phyloP scores from a whole-genome alignment of 179 eudicot genomes.

The Actinidia polygama region DNA sequence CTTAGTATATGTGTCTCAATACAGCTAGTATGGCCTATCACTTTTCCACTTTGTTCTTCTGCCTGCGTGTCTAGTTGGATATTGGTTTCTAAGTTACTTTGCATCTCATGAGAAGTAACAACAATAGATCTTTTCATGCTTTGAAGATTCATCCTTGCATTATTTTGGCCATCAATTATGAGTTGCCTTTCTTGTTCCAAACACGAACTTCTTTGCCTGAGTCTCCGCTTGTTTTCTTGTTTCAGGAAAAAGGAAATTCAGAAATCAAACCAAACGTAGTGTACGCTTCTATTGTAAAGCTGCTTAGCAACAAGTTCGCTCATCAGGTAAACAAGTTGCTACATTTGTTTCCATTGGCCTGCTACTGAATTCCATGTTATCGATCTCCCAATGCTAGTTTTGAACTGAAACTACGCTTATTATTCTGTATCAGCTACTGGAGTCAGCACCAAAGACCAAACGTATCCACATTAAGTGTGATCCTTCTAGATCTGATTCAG shows the following conservation, averaged over 20 bases:
- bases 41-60: conserved; percentile 12
- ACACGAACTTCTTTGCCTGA: neutral
- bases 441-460: conserved; percentile 68
- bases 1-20: too few relatives aligned
- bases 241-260: conserved; percentile 49
- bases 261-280: conserved; percentile 35
- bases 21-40: conserved; percentile 2
- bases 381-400: neutral
- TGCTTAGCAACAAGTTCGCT: conserved; percentile 68
- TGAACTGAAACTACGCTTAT: conserved; percentile 19
- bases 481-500: conserved; percentile 63
- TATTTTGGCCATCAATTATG: neutral
- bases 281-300: conserved; percentile 57
- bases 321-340: conserved; percentile 57
- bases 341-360: neutral
- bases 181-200: too few relatives aligned
- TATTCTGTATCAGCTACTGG: conserved; percentile 56
- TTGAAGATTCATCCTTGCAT: neutral
- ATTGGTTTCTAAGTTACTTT: conserved; percentile 2
- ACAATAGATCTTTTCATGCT: neutral
- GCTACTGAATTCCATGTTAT: neutral
- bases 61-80: neutral
- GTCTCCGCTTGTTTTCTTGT: conserved; percentile 23
- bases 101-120: neutral
- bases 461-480: conserved; percentile 72